Conservation (phyloP, 1,284 basidiomycete genomes). For the Sanghuangporus baumii region DNA sequence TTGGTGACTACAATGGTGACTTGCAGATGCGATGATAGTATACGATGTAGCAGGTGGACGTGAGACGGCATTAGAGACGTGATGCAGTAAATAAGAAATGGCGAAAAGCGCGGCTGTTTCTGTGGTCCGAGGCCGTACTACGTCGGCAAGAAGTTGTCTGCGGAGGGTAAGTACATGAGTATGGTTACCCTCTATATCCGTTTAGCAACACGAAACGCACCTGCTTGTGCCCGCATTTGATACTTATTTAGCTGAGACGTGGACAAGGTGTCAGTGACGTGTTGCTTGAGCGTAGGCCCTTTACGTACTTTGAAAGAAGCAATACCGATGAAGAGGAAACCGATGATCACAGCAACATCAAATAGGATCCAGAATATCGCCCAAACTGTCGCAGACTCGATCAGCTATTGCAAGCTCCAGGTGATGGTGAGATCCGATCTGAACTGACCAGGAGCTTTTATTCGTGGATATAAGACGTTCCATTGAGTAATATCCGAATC, state of each 20-base stretch:
- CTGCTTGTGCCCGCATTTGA: conserved; percentile 55
- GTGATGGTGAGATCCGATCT: background rate
- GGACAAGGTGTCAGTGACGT: background rate
- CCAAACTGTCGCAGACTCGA: conserved; percentile 47
- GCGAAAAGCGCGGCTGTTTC: background rate
- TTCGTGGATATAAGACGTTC: conserved; percentile 56
- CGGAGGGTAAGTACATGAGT: background rate
- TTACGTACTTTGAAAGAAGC: conserved; percentile 60
- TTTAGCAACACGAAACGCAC: conserved; percentile 30
- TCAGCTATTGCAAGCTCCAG: background rate
- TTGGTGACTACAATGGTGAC: background rate
- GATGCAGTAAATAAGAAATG: background rate
- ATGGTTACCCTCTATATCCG: background rate
- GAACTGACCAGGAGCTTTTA: conserved; percentile 58
- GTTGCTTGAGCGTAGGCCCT: conserved; percentile 12
- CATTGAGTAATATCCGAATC: conserved; percentile 82
- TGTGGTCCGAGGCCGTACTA: background rate
- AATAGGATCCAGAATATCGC: conserved; percentile 72
- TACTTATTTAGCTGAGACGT: conserved; percentile 37
- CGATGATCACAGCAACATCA: conserved; percentile 58
- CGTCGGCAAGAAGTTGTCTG: conserved; percentile 16
- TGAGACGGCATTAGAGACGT: background rate
- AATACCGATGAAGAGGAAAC: conserved; percentile 67
- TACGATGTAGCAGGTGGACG: background rate
- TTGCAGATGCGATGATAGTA: background rate